Percentiles rank a stretch among this genome's conserved stretches.
phyloP scores from a whole-genome alignment of 2,329 filamentous ascomycete genomes.

The Trichoderma sp. region DNA sequence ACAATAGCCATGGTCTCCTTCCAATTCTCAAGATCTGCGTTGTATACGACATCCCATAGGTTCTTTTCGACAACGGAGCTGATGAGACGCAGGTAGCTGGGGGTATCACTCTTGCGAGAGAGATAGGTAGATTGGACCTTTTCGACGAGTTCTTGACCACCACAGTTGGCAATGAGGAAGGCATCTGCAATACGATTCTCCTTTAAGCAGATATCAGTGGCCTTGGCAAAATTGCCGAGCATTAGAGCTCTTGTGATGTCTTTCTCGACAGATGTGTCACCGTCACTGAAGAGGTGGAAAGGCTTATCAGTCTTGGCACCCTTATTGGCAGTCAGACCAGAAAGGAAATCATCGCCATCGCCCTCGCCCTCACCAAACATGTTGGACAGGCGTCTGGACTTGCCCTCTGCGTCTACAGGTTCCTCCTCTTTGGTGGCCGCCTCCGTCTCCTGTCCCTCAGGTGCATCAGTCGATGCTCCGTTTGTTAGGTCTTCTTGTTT shows the following conservation, averaged over 20 bases:
- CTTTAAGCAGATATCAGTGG: conserved; percentile 82
- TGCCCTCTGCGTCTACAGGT: conserved; percentile 33
- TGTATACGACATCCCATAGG: conserved; percentile 96
- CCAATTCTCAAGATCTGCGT: conserved; percentile 89
- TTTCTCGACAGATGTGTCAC: conserved; percentile 81
- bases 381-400: conserved; percentile 66
- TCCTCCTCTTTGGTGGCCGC: conserved; percentile 36
- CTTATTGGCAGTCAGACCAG: conserved; percentile 81
- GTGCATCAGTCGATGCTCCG: conserved; percentile 41
- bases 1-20: conserved; percentile 95
- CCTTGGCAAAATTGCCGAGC: conserved; percentile 85
- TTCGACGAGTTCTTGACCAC: conserved; percentile 87
- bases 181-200: conserved; percentile 92
- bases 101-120: conserved; percentile 73
- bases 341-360: conserved; percentile 82
- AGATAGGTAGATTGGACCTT: conserved; percentile 93
- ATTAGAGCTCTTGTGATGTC: conserved; percentile 84
- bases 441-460: conserved; percentile 29
- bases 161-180: conserved; percentile 96
- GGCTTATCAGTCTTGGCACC: conserved; percentile 91
- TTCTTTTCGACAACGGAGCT: conserved; percentile 94
- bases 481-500: conserved; percentile 56
- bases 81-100: conserved; percentile 88
- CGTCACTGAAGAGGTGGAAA: conserved; percentile 82
- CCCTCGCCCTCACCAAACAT: conserved; percentile 71